Evolutionary conservation across 2,329 filamentous ascomycete genomes (phyloP).

Genomic region (Nothophoma quercina): DNA sequence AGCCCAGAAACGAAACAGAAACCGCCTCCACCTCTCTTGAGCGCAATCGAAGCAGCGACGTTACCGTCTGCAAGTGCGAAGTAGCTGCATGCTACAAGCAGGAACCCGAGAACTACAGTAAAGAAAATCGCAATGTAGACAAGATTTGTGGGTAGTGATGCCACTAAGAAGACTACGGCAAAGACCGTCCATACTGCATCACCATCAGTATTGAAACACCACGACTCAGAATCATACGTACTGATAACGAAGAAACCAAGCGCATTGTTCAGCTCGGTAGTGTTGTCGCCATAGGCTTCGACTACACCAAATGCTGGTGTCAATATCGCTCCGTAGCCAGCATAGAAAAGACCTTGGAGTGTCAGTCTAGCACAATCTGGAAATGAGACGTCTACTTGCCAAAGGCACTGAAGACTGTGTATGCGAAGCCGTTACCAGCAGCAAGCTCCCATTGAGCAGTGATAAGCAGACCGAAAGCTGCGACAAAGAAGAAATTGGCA

Average conservation of each 20-base stretch:
- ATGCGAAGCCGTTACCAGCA: constrained; percentile 61
- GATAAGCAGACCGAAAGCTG: constrained; percentile 61
- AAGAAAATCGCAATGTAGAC: constrained; percentile 60
- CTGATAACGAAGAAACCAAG: constrained; percentile 59
- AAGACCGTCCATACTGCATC: constrained; percentile 57
- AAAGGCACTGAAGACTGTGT: constrained; percentile 64
- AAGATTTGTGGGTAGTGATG: constrained; percentile 56
- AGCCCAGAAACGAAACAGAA: constrained; percentile 58
- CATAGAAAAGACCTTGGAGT: constrained; percentile 57
- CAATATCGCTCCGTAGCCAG: constrained; percentile 58
- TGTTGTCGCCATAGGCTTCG: constrained; percentile 54
- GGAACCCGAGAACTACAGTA: constrained; percentile 56
- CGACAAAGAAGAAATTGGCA: constrained; percentile 63
- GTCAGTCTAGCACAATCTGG: background rate
- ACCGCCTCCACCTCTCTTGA: constrained; percentile 56
- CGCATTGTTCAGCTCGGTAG: constrained; percentile 57
- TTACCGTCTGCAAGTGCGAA: constrained; percentile 57
- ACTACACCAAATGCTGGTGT: constrained; percentile 57
- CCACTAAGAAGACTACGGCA: constrained; percentile 56
- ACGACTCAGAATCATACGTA: no score
- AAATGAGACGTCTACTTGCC: constrained; percentile 41
- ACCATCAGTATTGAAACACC: background rate
- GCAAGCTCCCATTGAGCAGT: constrained; percentile 65
- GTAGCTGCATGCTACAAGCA: constrained; percentile 54
- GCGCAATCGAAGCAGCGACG: constrained; percentile 36